phyloP scores from a whole-genome alignment of 1,139 yeast species.

The Pichia sp. region DNA sequence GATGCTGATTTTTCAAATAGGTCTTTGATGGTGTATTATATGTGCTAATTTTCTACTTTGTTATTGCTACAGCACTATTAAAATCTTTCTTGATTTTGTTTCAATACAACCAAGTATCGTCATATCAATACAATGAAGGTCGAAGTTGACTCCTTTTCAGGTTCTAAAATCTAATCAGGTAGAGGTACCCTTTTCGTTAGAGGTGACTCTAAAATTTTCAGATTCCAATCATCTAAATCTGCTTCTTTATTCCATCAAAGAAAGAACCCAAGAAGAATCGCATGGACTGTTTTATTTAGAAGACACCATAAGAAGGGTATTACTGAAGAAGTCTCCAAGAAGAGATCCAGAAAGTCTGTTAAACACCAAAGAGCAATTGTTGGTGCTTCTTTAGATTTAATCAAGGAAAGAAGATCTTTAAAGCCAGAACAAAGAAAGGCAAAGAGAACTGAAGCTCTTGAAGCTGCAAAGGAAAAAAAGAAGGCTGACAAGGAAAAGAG shows the following conservation, averaged over 20 bases:
- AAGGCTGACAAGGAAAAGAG: constrained; percentile 89
- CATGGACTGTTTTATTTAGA: constrained; percentile 99
- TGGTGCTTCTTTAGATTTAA: constrained; percentile 98
- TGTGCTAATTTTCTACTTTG: too few species aligned
- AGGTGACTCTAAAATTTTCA: constrained; percentile 99
- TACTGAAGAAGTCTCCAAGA: constrained; percentile 96
- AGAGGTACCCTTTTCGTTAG: constrained; percentile 99
- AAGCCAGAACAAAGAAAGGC: constrained; percentile 99
- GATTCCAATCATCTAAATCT: constrained; percentile 98
- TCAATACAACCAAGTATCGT: constrained; percentile 7
- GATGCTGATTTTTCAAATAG: too few species aligned
- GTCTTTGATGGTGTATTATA: too few species aligned
- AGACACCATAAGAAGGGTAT: constrained; percentile 99
- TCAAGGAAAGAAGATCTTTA: constrained; percentile 94
- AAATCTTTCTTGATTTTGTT: too few species aligned
- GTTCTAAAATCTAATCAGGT: constrained; percentile 99
- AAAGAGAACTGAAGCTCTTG: constrained; percentile 86
- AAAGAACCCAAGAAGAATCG: constrained; percentile 99
- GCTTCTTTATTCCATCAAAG: constrained; percentile 98
- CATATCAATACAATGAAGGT: constrained; percentile 68
- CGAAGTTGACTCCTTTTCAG: constrained; percentile 99
- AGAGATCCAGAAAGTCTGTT: constrained; percentile 95
- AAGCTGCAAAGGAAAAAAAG: constrained; percentile 93
- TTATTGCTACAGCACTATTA: too few species aligned
- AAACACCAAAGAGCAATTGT: constrained; percentile 99